Conservation (phyloP, 108 stramenopile genomes). For the Fragilariopsis cylindrus region DNA sequence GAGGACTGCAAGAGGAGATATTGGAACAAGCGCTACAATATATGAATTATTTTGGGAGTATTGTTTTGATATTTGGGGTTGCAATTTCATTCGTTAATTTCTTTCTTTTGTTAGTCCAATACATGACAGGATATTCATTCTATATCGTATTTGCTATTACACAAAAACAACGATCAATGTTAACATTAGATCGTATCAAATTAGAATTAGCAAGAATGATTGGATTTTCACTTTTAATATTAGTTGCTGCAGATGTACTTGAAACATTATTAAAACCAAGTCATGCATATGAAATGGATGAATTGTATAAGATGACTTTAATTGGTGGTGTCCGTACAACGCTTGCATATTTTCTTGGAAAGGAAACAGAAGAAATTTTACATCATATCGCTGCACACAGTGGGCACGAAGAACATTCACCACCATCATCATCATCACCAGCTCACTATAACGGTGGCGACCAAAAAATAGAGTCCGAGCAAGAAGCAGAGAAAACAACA, state of each 20-base stretch:
- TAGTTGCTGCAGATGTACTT: neutral
- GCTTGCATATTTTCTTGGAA: neutral
- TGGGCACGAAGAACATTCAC: no score
- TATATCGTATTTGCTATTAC: neutral
- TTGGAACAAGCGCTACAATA: neutral
- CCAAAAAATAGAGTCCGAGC: no score
- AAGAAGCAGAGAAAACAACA: no score
- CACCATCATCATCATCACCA: no score
- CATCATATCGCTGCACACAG: neutral
- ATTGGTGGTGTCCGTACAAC: constrained; percentile 1
- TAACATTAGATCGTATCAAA: neutral
- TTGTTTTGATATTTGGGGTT: neutral
- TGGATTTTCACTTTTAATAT: no score
- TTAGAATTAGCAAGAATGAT: no score
- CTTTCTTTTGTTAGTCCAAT: neutral
- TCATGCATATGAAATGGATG: neutral
- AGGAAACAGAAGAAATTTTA: constrained; percentile 4
- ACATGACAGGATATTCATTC: neutral
- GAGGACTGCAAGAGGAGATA: neutral
- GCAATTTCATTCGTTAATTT: neutral
- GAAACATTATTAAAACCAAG: neutral
- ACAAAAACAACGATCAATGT: neutral
- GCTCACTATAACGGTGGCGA: no score
- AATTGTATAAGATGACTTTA: neutral
- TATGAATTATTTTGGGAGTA: neutral